These are phyloP conservation scores for Trichoderma atrobrunneum DNA, from an alignment of 2,329 filamentous ascomycete species.

Conservation along the genomic window DNA sequence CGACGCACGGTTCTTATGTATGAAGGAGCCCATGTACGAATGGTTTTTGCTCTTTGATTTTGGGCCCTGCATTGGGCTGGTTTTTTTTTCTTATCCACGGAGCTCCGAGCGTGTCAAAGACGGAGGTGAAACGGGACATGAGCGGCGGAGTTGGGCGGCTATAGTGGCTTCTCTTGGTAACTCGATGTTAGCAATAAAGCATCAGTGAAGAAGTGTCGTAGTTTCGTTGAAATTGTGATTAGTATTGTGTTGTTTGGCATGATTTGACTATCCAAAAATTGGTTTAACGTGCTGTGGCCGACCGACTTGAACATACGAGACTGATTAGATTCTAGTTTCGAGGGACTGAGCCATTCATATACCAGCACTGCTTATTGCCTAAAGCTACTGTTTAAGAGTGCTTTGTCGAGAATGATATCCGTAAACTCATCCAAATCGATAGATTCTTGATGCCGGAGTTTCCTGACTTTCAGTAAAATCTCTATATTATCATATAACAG, in stretches of 20 bases:
- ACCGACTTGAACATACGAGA: background rate
- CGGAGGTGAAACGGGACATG: constrained; percentile 25
- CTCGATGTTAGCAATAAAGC: constrained; percentile 18
- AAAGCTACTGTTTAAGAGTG: background rate
- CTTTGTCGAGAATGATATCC: constrained; percentile 15
- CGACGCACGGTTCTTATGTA: background rate
- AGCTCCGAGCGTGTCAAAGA: constrained; percentile 13
- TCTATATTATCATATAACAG: background rate
- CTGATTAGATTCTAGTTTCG: background rate
- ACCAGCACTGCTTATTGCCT: background rate
- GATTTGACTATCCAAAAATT: background rate
- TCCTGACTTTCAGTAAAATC: constrained; percentile 17
- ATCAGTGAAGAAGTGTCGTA: constrained; percentile 6
- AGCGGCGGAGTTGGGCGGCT: constrained; percentile 37
- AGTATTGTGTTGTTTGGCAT: background rate
- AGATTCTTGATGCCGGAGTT: constrained; percentile 16
- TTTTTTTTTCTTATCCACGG: background rate
- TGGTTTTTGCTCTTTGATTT: constrained; percentile 15
- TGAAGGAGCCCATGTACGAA: constrained; percentile 24
- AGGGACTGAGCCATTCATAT: background rate
- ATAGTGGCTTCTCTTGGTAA: constrained; percentile 27
- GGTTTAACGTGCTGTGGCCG: background rate
- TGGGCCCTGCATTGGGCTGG: background rate
- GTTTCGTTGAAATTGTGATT: constrained; percentile 2
- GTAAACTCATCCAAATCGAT: constrained; percentile 20